Percentiles rank a stretch among this genome's conserved stretches.
Evolutionary conservation across 805 yeast species (phyloP).

Genomic region (Zygotorulaspora danielsina): DNA sequence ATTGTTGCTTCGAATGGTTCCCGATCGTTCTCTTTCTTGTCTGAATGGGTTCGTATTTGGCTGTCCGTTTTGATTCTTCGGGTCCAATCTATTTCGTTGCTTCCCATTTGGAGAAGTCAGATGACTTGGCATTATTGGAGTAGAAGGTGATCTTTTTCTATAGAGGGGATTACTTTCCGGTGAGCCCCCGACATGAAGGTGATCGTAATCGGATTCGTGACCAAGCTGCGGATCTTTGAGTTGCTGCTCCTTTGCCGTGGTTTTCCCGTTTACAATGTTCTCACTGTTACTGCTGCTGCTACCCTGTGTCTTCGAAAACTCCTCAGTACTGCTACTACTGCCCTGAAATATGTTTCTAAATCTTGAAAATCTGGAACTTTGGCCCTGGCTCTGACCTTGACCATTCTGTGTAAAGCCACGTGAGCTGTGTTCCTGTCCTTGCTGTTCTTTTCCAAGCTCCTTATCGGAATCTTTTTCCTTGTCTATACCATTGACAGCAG

Average conservation of each 20-base stretch:
- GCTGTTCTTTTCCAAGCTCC: not conserved
- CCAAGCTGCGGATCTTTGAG: conserved; percentile 1
- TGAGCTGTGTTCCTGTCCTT: conserved; percentile 3
- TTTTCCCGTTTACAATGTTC: not conserved
- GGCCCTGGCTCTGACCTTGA: conserved; percentile 9
- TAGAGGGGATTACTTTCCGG: conserved; percentile 7
- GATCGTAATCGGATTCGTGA: conserved; percentile 3
- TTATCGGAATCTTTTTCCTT: conserved; percentile 1
- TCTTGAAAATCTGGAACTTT: conserved; percentile 21
- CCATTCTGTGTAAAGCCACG: conserved; percentile 4
- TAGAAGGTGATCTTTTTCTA: conserved; percentile 25
- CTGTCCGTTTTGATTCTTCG: conserved; percentile 7
- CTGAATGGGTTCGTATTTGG: conserved; percentile 18
- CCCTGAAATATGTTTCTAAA: conserved; percentile 23
- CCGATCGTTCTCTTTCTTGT: conserved; percentile 8
- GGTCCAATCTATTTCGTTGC: conserved; percentile 8
- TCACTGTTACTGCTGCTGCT: not conserved
- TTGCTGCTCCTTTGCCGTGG: not conserved
- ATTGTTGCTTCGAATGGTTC: conserved; percentile 28
- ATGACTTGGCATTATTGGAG: conserved; percentile 24
- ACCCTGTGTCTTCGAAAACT: not conserved
- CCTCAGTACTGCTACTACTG: conserved; percentile 7
- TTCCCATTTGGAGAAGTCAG: conserved; percentile 8
- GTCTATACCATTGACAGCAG: conserved; percentile 1
- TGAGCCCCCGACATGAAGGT: conserved; percentile 4